A percentile compares a stretch with the other conserved stretches of the same genome.
phyloP scores from a whole-genome alignment of 148 eudicot genomes.

The Agrostemma githago region DNA sequence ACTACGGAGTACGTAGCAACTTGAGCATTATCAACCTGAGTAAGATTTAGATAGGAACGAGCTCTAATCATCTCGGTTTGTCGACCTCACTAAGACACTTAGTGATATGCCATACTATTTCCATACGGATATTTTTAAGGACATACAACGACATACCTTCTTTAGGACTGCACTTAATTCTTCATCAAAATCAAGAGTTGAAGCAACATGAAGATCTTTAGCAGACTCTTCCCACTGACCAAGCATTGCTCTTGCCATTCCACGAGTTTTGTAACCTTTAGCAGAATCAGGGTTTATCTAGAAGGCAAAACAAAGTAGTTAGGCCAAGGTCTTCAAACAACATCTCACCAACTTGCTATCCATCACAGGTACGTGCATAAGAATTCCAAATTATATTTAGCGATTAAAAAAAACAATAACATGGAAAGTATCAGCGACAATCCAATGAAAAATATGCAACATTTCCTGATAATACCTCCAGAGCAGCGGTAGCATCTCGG shows the following conservation, averaged over 20 bases:
- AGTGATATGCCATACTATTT: neutral
- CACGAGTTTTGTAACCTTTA: constrained; percentile 81
- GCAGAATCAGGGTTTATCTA: constrained; percentile 96
- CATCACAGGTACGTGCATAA: neutral
- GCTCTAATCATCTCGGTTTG: neutral
- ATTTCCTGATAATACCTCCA: constrained; percentile 43
- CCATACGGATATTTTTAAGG: neutral
- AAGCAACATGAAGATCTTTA: constrained; percentile 83
- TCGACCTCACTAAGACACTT: neutral
- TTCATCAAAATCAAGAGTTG: constrained; percentile 81
- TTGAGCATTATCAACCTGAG: neutral
- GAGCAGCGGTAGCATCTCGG: constrained; percentile 84
- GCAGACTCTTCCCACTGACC: constrained; percentile 96
- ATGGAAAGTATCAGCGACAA: no score
- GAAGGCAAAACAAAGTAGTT: neutral
- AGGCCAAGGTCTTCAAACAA: neutral
- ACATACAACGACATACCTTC: constrained; percentile 39
- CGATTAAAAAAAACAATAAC: neutral
- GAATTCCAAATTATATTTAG: neutral
- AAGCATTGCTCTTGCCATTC: constrained; percentile 86
- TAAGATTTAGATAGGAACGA: no score
- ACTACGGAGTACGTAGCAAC: neutral
- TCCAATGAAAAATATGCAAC: neutral
- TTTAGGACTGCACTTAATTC: constrained; percentile 59
- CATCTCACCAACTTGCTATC: neutral